Base-by-base conservation (phyloP, 805 yeast genomes). In the Dipodascus geniculatus region DNA sequence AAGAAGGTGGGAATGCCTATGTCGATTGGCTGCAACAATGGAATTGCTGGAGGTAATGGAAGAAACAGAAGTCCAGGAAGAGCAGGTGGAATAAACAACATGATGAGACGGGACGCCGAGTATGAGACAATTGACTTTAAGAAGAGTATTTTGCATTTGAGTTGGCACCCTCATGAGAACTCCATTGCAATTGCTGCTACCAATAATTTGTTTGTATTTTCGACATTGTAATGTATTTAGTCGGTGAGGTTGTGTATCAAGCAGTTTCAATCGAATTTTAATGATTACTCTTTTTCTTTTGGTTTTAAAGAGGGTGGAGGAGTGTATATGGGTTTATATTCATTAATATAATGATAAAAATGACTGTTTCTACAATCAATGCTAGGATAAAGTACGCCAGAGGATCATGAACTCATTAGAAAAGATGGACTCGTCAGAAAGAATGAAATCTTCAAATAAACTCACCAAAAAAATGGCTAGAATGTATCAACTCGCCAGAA, bases 141-240 rank as follows among this genome's bases (percentile, higher is more conserved):
- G 71, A 91, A 90, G 76, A 84, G 87, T 69, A 90, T 93, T 56
- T 76, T 91, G 69, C 98, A 93, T 71, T 76, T 89, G 70, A 88
- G 97, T 68, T 93, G 99, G 99, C 99, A 93, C 75, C 99, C 99
- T 58, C 77, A 75, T 61, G 99, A 95, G 72, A 88, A 93, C 72
- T 83, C 93, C 52, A 96, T 93, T 61, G 99, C 99, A 48, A 87
- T 93, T 65, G 98, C 98, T 50, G 98, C 99, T 19, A 93, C 99
- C 22, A 95, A 93, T 74, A 93, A 93, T 72, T 77, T 87, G 50
- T 38, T 38, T 38, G 44, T 38, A 16, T 38, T 38, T 38, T 38
- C 44, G 6, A 38, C 44, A n/a, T 38, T 38, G 20, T 38, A 17
- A 38, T 38, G 20, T n/a, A 6, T 38, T 28, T n/a, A n/a, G n/a